Evolutionary conservation across 495 filamentous ascomycete genomes (phyloP), one percentile per base, ranked within the genome.

Genomic region (Podospora australis): DNA sequence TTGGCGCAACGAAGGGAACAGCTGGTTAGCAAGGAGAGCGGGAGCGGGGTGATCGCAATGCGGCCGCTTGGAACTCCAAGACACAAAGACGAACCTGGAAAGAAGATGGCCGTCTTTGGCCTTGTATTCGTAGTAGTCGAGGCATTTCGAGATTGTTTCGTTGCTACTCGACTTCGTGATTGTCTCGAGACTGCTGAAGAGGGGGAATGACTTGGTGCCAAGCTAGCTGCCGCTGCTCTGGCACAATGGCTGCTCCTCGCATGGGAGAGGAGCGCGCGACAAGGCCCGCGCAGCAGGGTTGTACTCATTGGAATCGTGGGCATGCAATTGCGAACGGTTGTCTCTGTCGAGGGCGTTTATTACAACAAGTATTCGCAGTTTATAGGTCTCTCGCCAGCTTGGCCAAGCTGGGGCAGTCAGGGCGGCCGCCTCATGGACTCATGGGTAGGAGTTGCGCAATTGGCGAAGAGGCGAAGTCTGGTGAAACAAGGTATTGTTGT

Each of bases 41-140:
- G n/a, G n/a, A n/a, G n/a, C n/a, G n/a, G n/a, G n/a, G n/a, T n/a
- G n/a, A n/a, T n/a, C n/a, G n/a, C n/a, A n/a, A n/a, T n/a, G n/a
- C n/a, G n/a, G n/a, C n/a, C n/a, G n/a, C n/a, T n/a, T n/a, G 21
- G 19, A 28, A 25, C 28, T 1, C 13, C 38, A 7, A 13, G 10
- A 17, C 24, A 17, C 28, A 44, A 35, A 23, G 17, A 56, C 78
- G 51, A 63, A 90, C 86, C 87, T 54, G 87, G 87, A 60, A 91
- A 91, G 71, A 92, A 91, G 24, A 92, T 73, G 39, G 87, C 87
- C 6, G 87, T 90, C 45, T 82, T 81, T 17, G 87, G 75, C 52
- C 67, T n/a, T 51, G 63, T 8, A 36, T 42, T n/a, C 22, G 44
- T 23, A 11, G 44, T 38, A 16, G 44, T 49, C 1, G 53, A 55